A percentile compares a stretch with the other conserved stretches of the same genome.
Evolutionary conservation across 2,329 filamentous ascomycete species (phyloP).

Genomic region (Venturia effusa): DNA sequence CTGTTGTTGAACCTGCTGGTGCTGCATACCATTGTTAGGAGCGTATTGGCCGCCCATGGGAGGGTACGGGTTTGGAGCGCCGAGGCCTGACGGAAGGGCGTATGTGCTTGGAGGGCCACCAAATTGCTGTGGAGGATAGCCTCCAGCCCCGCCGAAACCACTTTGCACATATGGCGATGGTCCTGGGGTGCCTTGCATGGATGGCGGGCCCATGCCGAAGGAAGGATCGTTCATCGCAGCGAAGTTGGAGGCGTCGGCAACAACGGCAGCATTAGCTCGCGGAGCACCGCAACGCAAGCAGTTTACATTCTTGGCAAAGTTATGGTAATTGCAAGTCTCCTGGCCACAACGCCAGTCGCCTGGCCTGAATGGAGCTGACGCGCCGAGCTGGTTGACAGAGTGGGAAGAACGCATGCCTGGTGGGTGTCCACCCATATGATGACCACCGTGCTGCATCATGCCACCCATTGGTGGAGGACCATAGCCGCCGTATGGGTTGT

Average conservation of each 20-base stretch:
- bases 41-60: slow-evolving; percentile 67
- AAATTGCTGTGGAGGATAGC: slow-evolving; percentile 64
- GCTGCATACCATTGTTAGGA: slow-evolving; percentile 55
- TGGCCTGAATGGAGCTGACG: slow-evolving; percentile 83
- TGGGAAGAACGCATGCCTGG: slow-evolving; percentile 33
- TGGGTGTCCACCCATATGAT: slow-evolving; percentile 55
- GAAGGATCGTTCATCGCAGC: slow-evolving; percentile 61
- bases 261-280: slow-evolving; percentile 83
- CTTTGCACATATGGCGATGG: slow-evolving; percentile 49
- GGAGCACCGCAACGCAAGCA: slow-evolving; percentile 94
- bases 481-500: slow-evolving; percentile 54
- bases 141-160: slow-evolving; percentile 34
- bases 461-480: slow-evolving; percentile 25
- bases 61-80: slow-evolving; percentile 69
- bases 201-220: slow-evolving; percentile 73
- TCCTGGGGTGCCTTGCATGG: slow-evolving; percentile 74
- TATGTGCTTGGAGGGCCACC: slow-evolving; percentile 83
- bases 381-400: slow-evolving; percentile 42
- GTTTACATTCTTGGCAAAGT: slow-evolving; percentile 98
- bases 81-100: slow-evolving; percentile 74
- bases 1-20: background rate
- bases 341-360: slow-evolving; percentile 99
- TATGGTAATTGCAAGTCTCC: slow-evolving; percentile 95
- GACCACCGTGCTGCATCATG: slow-evolving; percentile 32
- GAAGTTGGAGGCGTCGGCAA: slow-evolving; percentile 68